Conservation (phyloP, 352 stramenopile species). For the Globisporangium mamillatum region DNA sequence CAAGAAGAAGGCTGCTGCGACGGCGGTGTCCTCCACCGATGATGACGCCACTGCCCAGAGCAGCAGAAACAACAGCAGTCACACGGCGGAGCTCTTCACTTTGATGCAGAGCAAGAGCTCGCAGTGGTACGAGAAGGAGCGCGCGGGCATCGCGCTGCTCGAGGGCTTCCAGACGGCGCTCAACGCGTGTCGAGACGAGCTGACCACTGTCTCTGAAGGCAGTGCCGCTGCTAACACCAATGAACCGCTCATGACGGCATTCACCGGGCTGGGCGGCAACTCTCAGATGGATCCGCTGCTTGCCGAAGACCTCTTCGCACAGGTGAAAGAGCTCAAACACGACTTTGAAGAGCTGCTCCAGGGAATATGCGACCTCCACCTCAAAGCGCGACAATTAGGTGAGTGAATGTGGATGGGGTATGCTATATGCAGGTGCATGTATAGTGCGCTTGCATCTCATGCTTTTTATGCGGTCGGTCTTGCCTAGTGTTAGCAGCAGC, state of each 20-base stretch:
- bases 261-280: slow-evolving; percentile 32
- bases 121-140: slow-evolving; percentile 61
- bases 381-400: slow-evolving; percentile 25
- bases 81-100: slow-evolving; percentile 30
- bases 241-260: slow-evolving; percentile 7
- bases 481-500: slow-evolving; percentile 14
- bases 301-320: slow-evolving; percentile 60
- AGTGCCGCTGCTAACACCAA: neutral
- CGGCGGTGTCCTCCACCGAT: neutral
- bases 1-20: slow-evolving; percentile 36
- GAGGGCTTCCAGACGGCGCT: slow-evolving; percentile 70
- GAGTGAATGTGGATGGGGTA: neutral
- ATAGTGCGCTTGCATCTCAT: neutral
- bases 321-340: slow-evolving; percentile 46
- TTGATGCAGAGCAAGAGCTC: slow-evolving; percentile 39
- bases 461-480: neutral
- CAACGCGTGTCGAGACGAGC: slow-evolving; percentile 32
- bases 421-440: neutral
- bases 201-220: neutral
- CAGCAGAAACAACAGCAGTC: slow-evolving; percentile 6
- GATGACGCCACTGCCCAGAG: neutral
- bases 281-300: slow-evolving; percentile 64
- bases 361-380: slow-evolving; percentile 58
- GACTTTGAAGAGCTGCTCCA: slow-evolving; percentile 52
- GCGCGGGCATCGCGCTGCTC: slow-evolving; percentile 60